Evolutionary conservation across 768 basidiomycete genomes (phyloP), one percentile per base, ranked within the genome.

Genomic region (Hygrophoropsis aurantiaca): DNA sequence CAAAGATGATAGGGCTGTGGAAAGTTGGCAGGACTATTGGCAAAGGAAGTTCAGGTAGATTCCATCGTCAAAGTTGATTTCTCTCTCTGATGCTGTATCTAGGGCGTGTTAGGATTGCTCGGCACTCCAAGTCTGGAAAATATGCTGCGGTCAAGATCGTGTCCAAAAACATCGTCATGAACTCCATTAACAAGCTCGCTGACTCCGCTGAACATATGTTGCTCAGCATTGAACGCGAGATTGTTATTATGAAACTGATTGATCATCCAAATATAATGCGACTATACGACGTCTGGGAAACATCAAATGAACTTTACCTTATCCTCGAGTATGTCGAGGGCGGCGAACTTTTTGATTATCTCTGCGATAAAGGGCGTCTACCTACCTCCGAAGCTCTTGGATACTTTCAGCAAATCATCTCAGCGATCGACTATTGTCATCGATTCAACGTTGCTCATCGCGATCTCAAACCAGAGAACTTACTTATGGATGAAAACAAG

Each of bases 261-360:
- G 86, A 94, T 53, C 93, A 98, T 61, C 94, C 94, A 2, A 94
- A 95, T 65, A 83, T 98, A 54, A 82, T 97, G 80, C 85, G 84
- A 47, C 80, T 98, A 23, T 94, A 93, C 71, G 94, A 98, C 61
- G 94, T 98, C 52, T 97, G 91, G 92, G 94, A 98, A 69, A 94
- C 93, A 0, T 86, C 86, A 4, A 79, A 81, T 25, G 85, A 94
- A 49, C 80, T 95, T 54, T 97, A 82, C 65, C 82, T 98, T 50
- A 86, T 98, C 57, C 83, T 95, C 57, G 94, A 97, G 71, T 97
- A 94, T 65, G 84, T 94, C 52, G 87, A 93, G 54, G 91, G 90
- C 49, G 94, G 94, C 51, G 94, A 97, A 66, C 81, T 98, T 25
- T 95, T 97, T 68, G 90, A 98, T 57, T 84, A 94, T 64, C 78